Evolutionary conservation across 2,329 filamentous ascomycete genomes (phyloP).

Genomic region (Penicillium expansum): DNA sequence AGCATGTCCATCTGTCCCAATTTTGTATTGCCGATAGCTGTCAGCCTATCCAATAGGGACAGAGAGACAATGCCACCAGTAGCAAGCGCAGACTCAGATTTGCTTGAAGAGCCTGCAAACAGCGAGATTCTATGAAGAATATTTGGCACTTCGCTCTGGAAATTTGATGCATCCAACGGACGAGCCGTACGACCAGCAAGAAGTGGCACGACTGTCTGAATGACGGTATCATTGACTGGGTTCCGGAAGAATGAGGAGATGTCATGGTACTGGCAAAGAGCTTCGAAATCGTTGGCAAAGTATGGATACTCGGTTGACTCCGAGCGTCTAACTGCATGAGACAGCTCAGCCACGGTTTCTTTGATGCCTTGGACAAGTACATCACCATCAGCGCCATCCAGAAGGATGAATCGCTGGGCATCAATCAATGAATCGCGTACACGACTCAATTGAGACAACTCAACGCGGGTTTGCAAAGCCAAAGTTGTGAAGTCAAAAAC

Average conservation of each 20-base stretch:
- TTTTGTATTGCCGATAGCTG: slow-evolving; percentile 52
- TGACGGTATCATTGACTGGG: slow-evolving; percentile 12
- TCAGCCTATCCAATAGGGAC: slow-evolving; percentile 57
- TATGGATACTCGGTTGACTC: slow-evolving; percentile 38
- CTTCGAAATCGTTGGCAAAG: slow-evolving; percentile 48
- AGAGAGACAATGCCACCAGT: slow-evolving; percentile 51
- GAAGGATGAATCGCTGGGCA: slow-evolving; percentile 38
- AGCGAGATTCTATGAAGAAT: slow-evolving; percentile 37
- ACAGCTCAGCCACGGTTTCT: slow-evolving; percentile 38
- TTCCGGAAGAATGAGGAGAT: slow-evolving; percentile 24
- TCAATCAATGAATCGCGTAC: slow-evolving; percentile 40
- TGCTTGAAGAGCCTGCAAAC: slow-evolving; percentile 34
- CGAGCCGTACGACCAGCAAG: slow-evolving; percentile 40
- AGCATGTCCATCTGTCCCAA: slow-evolving; percentile 62
- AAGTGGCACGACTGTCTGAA: slow-evolving; percentile 35
- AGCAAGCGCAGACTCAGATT: slow-evolving; percentile 39
- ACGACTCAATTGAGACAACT: slow-evolving; percentile 36
- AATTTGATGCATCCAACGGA: slow-evolving; percentile 33
- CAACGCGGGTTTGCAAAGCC: slow-evolving; percentile 37
- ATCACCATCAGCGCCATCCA: slow-evolving; percentile 37
- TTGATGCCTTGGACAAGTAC: slow-evolving; percentile 38
- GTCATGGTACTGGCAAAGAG: slow-evolving; percentile 48
- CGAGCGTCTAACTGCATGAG: slow-evolving; percentile 30
- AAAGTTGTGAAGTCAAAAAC: slow-evolving; percentile 39
- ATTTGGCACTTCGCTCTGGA: slow-evolving; percentile 34